A percentile compares a stretch with the other conserved stretches of the same genome.
phyloP scores from a whole-genome alignment of 2,329 filamentous ascomycete species.

The Sordariomycetes sp. region DNA sequence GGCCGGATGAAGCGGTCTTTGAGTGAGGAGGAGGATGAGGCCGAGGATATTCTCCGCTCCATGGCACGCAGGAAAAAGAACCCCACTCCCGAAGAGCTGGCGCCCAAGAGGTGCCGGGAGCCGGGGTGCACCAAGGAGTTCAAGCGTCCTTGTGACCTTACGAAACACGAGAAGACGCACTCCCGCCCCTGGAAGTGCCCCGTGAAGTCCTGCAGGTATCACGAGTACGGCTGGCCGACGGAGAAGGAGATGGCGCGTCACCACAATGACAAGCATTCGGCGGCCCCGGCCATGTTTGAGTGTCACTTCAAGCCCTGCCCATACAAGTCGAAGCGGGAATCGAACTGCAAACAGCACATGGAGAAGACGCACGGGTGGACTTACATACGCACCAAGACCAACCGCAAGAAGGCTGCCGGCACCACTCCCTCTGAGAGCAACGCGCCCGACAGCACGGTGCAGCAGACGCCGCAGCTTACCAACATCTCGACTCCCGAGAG shows the following conservation, averaged over 20 bases:
- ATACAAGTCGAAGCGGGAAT: conserved; percentile 91
- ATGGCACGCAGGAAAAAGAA: conserved; percentile 97
- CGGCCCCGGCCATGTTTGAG: conserved; percentile 65
- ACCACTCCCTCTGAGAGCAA: not conserved
- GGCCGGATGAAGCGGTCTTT: conserved; percentile 51
- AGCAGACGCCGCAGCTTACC: conserved; percentile 45
- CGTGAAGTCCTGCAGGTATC: conserved; percentile 73
- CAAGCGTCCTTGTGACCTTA: conserved; percentile 92
- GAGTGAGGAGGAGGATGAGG: conserved; percentile 59
- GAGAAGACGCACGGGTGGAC: conserved; percentile 87
- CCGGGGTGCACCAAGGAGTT: conserved; percentile 78
- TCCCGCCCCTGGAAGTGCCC: conserved; percentile 93
- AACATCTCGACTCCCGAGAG: conserved; percentile 50
- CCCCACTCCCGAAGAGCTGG: conserved; percentile 69
- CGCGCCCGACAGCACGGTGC: conserved; percentile 22
- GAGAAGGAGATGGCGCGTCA: conserved; percentile 97
- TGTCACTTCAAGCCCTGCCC: conserved; percentile 75
- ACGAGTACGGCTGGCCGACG: conserved; percentile 82
- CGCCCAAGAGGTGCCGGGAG: conserved; percentile 65
- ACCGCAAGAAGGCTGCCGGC: conserved; percentile 46
- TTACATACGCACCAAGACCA: conserved; percentile 89
- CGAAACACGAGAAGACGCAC: conserved; percentile 97
- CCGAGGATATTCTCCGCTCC: conserved; percentile 73
- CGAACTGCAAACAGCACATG: conserved; percentile 98
- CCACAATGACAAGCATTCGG: conserved; percentile 88